Percentiles rank a stretch among this genome's conserved stretches.
Evolutionary conservation across 2,329 filamentous ascomycete species (phyloP).

Genomic region (Hirsutella minnesotensis): DNA sequence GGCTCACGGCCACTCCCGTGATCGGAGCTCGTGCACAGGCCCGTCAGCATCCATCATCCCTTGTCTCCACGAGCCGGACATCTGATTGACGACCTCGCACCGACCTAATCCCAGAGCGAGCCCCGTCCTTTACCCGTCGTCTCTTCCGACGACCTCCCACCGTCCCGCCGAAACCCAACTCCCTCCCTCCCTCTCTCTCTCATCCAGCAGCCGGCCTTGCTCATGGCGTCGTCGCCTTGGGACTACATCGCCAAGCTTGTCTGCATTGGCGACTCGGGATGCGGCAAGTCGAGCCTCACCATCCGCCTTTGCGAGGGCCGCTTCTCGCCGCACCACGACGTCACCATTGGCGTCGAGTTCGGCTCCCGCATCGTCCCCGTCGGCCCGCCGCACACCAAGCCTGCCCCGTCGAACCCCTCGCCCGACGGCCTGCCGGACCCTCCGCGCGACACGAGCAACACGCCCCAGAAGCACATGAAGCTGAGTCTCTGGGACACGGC

Average conservation of each 20-base stretch:
- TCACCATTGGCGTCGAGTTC: slow-evolving; percentile 95
- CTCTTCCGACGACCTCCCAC: neutral
- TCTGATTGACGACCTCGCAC: too few species aligned
- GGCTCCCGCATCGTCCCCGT: slow-evolving; percentile 87
- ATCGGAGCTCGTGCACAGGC: too few species aligned
- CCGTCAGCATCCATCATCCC: too few species aligned
- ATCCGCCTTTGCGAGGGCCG: slow-evolving; percentile 94
- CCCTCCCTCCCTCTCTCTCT: neutral
- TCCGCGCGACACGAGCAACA: slow-evolving; percentile 25
- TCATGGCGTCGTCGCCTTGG: slow-evolving; percentile 63
- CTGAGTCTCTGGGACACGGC: slow-evolving; percentile 91
- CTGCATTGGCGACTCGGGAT: slow-evolving; percentile 92
- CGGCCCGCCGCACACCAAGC: slow-evolving; percentile 59
- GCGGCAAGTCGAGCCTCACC: slow-evolving; percentile 87
- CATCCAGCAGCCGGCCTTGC: slow-evolving; percentile 1
- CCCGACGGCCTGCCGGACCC: slow-evolving; percentile 39
- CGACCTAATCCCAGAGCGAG: too few species aligned
- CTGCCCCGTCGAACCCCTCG: slow-evolving; percentile 16
- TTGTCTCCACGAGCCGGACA: too few species aligned
- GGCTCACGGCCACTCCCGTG: too few species aligned
- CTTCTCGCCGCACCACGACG: slow-evolving; percentile 89
- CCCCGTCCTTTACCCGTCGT: too few species aligned
- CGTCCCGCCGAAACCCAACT: neutral
- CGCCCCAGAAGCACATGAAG: slow-evolving; percentile 71
- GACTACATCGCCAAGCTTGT: slow-evolving; percentile 99